phyloP scores from a whole-genome alignment of 1,284 basidiomycete species.

The Ustilago bromivora region DNA sequence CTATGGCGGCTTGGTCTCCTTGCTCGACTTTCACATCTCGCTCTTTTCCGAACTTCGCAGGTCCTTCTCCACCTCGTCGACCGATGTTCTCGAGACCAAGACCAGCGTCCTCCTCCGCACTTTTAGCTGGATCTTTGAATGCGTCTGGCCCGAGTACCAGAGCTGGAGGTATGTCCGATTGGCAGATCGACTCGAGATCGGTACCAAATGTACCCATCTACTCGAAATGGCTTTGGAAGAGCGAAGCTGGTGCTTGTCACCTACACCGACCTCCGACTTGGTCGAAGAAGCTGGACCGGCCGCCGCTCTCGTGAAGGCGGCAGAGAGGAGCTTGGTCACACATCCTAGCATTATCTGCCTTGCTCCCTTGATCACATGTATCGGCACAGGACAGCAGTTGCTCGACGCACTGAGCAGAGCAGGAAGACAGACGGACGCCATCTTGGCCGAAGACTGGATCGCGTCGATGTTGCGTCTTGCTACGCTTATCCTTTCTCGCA shows the following conservation, averaged over 20 bases:
- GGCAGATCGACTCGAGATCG: slow-evolving; percentile 84
- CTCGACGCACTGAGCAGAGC: slow-evolving; percentile 76
- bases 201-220: slow-evolving; percentile 76
- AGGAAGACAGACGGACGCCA: slow-evolving; percentile 78
- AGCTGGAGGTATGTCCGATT: slow-evolving; percentile 84
- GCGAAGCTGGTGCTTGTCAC: slow-evolving; percentile 31
- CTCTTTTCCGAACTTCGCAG: slow-evolving; percentile 80
- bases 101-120: slow-evolving; percentile 84
- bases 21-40: slow-evolving; percentile 81
- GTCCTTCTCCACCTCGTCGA: slow-evolving; percentile 74
- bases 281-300: slow-evolving; percentile 25
- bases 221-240: slow-evolving; percentile 78
- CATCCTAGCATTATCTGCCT: slow-evolving; percentile 81
- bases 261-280: slow-evolving; percentile 63
- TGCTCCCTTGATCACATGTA: slow-evolving; percentile 78
- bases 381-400: slow-evolving; percentile 76
- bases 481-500: slow-evolving; percentile 42
- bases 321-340: slow-evolving; percentile 77
- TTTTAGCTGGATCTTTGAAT: slow-evolving; percentile 80
- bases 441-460: slow-evolving; percentile 78
- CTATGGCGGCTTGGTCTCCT: slow-evolving; percentile 82
- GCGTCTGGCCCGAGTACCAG: slow-evolving; percentile 85
- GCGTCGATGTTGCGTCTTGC: slow-evolving; percentile 77
- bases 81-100: slow-evolving; percentile 77
- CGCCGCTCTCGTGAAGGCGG: slow-evolving; percentile 70